These are phyloP conservation scores for Xylariomycetidae sp. DNA, from an alignment of 2,329 filamentous ascomycete species.

Conservation along the genomic window DNA sequence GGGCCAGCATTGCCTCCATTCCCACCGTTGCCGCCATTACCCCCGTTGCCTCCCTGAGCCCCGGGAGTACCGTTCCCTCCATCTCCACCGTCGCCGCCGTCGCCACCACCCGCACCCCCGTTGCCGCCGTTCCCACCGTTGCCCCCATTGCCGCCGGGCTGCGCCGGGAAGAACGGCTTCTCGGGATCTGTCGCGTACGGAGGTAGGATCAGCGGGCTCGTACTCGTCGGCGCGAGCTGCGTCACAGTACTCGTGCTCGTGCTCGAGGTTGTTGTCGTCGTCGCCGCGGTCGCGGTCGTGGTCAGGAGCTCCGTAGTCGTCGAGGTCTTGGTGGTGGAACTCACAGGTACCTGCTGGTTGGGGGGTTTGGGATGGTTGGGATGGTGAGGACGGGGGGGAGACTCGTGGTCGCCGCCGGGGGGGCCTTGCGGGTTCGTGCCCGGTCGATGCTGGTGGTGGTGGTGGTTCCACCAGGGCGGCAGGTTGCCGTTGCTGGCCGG, in stretches of 20 bases:
- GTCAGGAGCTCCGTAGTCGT: background rate
- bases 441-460: no score
- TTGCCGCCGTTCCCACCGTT: slow-evolving; percentile 1
- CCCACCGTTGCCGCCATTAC: background rate
- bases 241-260: background rate
- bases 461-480: background rate
- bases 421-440: no score
- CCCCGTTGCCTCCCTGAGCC: background rate
- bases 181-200: background rate
- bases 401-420: no score
- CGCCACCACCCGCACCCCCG: background rate
- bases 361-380: background rate
- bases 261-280: background rate
- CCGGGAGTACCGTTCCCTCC: background rate
- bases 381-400: background rate
- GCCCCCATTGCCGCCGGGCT: background rate
- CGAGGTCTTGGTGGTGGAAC: background rate
- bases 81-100: slow-evolving; percentile 1
- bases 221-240: background rate
- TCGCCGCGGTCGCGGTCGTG: background rate
- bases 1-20: slow-evolving; percentile 1
- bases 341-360: background rate
- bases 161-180: background rate
- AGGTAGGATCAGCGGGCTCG: background rate
- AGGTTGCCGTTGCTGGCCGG: background rate